Evolutionary conservation across 441 rosid species (phyloP), one percentile per base, ranked within the genome.

Genomic region (Pelargonium myrrhifolium): DNA sequence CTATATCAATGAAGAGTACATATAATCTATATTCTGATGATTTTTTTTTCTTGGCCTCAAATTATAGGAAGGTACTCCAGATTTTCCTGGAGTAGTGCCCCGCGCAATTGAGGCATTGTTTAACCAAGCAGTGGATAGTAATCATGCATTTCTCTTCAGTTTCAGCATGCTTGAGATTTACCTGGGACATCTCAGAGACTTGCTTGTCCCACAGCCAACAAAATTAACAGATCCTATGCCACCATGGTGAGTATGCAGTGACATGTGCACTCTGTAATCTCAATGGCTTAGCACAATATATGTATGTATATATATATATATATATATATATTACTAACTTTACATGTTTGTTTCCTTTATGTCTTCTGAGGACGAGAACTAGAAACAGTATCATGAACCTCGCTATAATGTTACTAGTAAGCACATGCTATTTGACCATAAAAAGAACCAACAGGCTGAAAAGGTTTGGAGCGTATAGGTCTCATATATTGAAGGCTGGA

Each of bases 121-220:
- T 70, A 82, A 82, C 72, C 89, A 83, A 78, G 87, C 86, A 18
- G 77, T 35, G 55, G 85, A 77, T 64, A 85, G 88, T 77, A 86
- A 84, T 73, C 81, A 83, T 77, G 69, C 61, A 49, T 82, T 83
- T 76, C 70, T 64, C 43, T 79, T 88, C 76, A 80, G 68, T 12
- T 90, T 87, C 78, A 90, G 97, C 65, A 89, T 90, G 97, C 86
- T 90, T 66, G 97, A 90, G 82, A 83, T 90, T 60, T 90, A 90
- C 80, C 66, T 86, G 86, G 95, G 97, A 68, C 81, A 83, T 79
- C 87, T 90, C 60, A 86, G 77, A 72, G 97, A 90, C 74, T 74
- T 90, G 76, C 88, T 90, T 49, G 72, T 81, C 65, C 71, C 91
- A 71, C 88, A 83, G 76, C 84, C 77, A 60, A 77, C 68, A 65